Evolutionary conservation across 2,329 filamentous ascomycete genomes (phyloP).

Genomic region (Laburnicola sp.): DNA sequence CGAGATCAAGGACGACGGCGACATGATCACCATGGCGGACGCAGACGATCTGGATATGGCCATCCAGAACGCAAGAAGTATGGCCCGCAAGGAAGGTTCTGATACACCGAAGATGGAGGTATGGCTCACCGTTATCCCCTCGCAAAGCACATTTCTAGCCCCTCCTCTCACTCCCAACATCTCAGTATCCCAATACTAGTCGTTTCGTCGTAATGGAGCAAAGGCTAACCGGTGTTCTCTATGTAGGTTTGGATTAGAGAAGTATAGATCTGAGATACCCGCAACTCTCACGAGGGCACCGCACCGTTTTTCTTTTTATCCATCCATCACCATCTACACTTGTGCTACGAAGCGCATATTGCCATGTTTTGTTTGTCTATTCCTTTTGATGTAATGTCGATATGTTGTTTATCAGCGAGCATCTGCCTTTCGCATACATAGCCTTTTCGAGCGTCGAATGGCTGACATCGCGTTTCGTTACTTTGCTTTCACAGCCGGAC

Average conservation of each 20-base stretch:
- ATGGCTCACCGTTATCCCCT: conserved; percentile 48
- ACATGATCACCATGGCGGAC: conserved; percentile 97
- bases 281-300: conserved; percentile 20
- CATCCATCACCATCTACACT: conserved; percentile 11
- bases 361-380: conserved; percentile 16
- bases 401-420: conserved; percentile 34
- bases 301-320: conserved; percentile 22
- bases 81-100: conserved; percentile 70
- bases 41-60: conserved; percentile 95
- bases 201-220: background rate
- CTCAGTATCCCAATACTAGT: conserved; percentile 14
- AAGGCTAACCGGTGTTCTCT: conserved; percentile 18
- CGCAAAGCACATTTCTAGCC: background rate
- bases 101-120: conserved; percentile 97
- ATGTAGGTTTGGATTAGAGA: conserved; percentile 51
- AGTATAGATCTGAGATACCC: conserved; percentile 49
- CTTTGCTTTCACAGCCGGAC: conserved; percentile 42
- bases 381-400: conserved; percentile 33
- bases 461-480: conserved; percentile 1
- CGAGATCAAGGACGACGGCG: conserved; percentile 84
- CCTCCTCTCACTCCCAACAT: conserved; percentile 26
- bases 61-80: conserved; percentile 68
- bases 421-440: conserved; percentile 17
- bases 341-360: background rate
- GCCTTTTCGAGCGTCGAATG: background rate